Evolutionary conservation across 768 basidiomycete genomes (phyloP).

Genomic region (Lentinula aciculospora): DNA sequence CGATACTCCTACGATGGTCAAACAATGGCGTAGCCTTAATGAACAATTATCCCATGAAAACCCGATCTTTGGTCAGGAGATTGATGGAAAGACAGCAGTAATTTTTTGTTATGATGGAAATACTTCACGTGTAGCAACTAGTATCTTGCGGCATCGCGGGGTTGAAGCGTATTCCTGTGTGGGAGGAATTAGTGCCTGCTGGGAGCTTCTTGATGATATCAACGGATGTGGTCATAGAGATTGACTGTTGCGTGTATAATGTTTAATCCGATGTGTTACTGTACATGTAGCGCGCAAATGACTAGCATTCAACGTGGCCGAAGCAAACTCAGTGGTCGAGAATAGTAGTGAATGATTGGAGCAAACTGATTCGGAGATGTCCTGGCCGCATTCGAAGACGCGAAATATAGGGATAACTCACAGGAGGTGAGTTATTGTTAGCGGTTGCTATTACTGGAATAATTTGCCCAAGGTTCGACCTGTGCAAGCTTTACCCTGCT

Average conservation of each 20-base stretch:
- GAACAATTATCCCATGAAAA: constrained; percentile 11
- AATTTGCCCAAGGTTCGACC: too few relatives aligned
- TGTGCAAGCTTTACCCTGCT: too few relatives aligned
- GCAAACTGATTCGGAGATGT: too few relatives aligned
- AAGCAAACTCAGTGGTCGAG: too few relatives aligned
- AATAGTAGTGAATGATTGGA: too few relatives aligned
- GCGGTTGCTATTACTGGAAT: too few relatives aligned
- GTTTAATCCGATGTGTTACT: too few relatives aligned
- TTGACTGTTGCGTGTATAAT: background rate
- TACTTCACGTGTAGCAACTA: constrained; percentile 16
- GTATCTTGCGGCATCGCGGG: constrained; percentile 15
- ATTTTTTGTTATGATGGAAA: constrained; percentile 17
- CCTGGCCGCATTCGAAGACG: too few relatives aligned
- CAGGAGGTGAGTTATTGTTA: too few relatives aligned
- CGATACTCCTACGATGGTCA: constrained; percentile 17
- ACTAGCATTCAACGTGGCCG: too few relatives aligned
- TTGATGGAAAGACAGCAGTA: constrained; percentile 12
- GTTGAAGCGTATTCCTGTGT: constrained; percentile 2
- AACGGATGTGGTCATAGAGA: background rate
- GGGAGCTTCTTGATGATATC: background rate
- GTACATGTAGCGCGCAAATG: too few relatives aligned
- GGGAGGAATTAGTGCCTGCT: background rate
- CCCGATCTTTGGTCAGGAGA: constrained; percentile 11
- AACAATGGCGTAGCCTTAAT: constrained; percentile 14
- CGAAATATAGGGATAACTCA: too few relatives aligned